Conservation (phyloP, 805 yeast species). For the Candida silvatica region DNA sequence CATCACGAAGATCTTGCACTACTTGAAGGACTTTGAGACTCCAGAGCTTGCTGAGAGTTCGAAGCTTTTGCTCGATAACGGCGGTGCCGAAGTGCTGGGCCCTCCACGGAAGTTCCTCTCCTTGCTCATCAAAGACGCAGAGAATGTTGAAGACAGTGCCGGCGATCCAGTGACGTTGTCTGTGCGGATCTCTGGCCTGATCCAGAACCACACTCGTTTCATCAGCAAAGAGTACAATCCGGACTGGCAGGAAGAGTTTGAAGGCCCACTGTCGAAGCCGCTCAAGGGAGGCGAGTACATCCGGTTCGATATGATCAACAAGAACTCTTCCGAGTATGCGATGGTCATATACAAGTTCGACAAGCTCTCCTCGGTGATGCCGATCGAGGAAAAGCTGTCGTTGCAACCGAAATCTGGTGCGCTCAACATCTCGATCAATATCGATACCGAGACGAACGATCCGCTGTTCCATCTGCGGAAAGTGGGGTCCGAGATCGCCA, state of each 20-base stretch:
- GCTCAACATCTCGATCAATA: constrained; percentile 54
- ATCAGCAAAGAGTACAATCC: constrained; percentile 59
- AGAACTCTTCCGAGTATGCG: constrained; percentile 9
- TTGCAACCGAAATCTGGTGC: constrained; percentile 39
- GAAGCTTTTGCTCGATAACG: constrained; percentile 5
- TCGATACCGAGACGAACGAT: constrained; percentile 75
- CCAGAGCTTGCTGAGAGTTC: constrained; percentile 9
- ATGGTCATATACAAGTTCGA: constrained; percentile 9
- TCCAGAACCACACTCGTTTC: constrained; percentile 47
- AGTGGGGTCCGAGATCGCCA: constrained; percentile 54
- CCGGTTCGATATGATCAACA: not conserved
- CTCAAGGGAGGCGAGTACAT: not conserved
- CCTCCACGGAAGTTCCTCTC: constrained; percentile 13
- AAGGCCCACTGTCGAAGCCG: constrained; percentile 21
- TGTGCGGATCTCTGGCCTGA: constrained; percentile 15
- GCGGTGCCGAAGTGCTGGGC: not conserved
- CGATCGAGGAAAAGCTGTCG: constrained; percentile 14
- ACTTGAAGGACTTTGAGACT: constrained; percentile 5
- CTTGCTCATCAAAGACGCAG: constrained; percentile 18
- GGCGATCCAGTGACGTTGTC: constrained; percentile 21
- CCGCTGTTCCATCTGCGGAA: constrained; percentile 76
- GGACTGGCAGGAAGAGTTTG: constrained; percentile 84
- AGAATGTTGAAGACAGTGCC: constrained; percentile 22
- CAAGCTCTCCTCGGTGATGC: constrained; percentile 6
- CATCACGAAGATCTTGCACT: constrained; percentile 14